Evolutionary conservation across 2,329 filamentous ascomycete genomes (phyloP), one percentile per base, ranked within the genome.

Genomic region (Neofusicoccum cordaticola): DNA sequence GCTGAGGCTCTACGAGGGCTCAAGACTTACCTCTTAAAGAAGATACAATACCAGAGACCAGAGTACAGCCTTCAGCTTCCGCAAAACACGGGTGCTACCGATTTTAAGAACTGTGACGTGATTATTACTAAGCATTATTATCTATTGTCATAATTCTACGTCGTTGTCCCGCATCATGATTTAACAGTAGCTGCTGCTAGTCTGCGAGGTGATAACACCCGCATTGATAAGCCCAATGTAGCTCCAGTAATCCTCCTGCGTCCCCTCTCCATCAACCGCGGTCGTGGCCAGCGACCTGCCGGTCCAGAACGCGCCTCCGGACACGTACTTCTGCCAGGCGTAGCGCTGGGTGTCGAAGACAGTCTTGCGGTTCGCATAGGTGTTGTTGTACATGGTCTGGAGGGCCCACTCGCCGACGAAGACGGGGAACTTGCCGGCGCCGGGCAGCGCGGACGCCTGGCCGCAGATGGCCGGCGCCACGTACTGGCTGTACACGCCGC

Each of bases 401-500:
- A 77, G 68, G 2, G 70, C 68, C 74, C 74, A 77, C 65, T 77
- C 75, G 34, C 76, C 76, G 9, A 77, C 69, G 53, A 77, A 76
- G 5, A 71, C 67, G 2, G 71, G 69, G 41, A 70, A 69, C 48
- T 69, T 69, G 51, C 61, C 61, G 6, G 68, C 62, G 5, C 66
- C 67, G 15, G 65, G 66, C 4, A 68, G 45, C 19, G 34, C 62
- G 37, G 67, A 62, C 12, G 68, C 69, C 13, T 71, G 67, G n/a
- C 66, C 65, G 17, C 67, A 70, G n/a, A 71, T 64, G 9, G 63
- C 61, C 1, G 57, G 34, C 2, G 63, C 62, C 7, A 69, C 67
- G 4, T 66, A 69, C 31, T 68, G 64, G 1, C 65, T 66, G 50
- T 70, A 66, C 5, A 58, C 66, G 3, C 62, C 63, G 3, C 63